Evolutionary conservation across 2,329 filamentous ascomycete genomes (phyloP).

Genomic region (Phialophora chinensis): DNA sequence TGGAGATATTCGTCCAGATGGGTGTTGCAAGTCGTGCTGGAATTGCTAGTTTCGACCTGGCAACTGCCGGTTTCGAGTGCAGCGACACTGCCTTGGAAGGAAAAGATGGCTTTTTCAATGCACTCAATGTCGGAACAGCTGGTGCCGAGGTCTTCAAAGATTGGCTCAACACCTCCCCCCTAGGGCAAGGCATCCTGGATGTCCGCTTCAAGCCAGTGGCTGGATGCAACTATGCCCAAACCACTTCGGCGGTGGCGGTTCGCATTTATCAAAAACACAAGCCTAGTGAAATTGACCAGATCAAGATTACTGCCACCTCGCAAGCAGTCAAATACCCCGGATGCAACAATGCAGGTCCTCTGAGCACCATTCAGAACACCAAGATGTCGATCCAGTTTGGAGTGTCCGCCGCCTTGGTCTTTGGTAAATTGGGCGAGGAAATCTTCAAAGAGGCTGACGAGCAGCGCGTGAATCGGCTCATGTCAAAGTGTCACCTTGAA

Average conservation of each 20-base stretch:
- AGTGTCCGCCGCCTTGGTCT: slow-evolving; percentile 19
- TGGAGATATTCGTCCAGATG: slow-evolving; percentile 28
- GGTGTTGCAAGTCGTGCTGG: slow-evolving; percentile 20
- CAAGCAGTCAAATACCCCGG: slow-evolving; percentile 27
- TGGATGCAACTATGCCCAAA: slow-evolving; percentile 30
- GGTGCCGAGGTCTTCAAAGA: slow-evolving; percentile 8
- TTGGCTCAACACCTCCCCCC: neutral
- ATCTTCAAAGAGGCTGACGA: slow-evolving; percentile 10
- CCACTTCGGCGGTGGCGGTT: slow-evolving; percentile 22
- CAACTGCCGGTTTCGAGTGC: slow-evolving; percentile 22
- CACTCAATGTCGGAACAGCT: slow-evolving; percentile 12
- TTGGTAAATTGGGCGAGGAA: slow-evolving; percentile 22
- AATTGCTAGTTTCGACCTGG: slow-evolving; percentile 24
- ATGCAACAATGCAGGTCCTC: slow-evolving; percentile 23
- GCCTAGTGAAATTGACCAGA: neutral
- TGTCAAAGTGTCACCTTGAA: slow-evolving; percentile 7
- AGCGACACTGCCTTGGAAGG: slow-evolving; percentile 25
- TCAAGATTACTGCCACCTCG: slow-evolving; percentile 21
- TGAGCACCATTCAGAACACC: slow-evolving; percentile 22
- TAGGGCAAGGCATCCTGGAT: slow-evolving; percentile 24
- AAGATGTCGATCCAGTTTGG: slow-evolving; percentile 29
- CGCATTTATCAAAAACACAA: slow-evolving; percentile 10
- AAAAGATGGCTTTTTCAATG: slow-evolving; percentile 27
- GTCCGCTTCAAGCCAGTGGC: slow-evolving; percentile 28
- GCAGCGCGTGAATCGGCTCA: slow-evolving; percentile 8